Conservation (phyloP, 192 early-diverging fungal species). For the Umbelopsis sp. region DNA sequence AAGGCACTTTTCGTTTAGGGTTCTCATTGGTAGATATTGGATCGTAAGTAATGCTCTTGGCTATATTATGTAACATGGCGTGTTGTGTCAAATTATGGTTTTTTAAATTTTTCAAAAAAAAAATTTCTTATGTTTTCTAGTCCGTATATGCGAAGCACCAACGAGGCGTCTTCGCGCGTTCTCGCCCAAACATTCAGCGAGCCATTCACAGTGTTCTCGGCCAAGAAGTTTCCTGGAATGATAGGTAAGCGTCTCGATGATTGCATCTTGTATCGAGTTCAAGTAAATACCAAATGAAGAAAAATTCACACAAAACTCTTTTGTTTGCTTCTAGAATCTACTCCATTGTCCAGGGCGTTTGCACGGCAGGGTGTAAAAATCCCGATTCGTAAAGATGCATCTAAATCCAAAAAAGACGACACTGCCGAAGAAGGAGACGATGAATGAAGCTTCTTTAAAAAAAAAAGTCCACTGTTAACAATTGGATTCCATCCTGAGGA, state of each 20-base stretch:
- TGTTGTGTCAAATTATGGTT: not conserved
- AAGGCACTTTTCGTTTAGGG: constrained; percentile 70
- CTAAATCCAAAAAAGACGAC: constrained; percentile 1
- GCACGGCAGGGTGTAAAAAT: constrained; percentile 25
- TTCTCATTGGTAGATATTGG: constrained; percentile 70
- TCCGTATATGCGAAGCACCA: not conserved
- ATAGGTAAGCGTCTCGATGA: not conserved
- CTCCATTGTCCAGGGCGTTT: constrained; percentile 19
- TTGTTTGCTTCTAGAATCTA: constrained; percentile 11
- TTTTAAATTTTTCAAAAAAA: no score
- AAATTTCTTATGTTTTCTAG: not conserved
- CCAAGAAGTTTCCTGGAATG: constrained; percentile 14
- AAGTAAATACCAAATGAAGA: not conserved
- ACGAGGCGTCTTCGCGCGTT: not conserved
- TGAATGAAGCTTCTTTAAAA: not conserved
- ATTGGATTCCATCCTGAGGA: not conserved
- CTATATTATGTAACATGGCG: not conserved
- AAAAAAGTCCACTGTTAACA: no score
- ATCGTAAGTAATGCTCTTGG: constrained; percentile 46
- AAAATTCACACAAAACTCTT: not conserved
- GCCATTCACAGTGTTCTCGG: constrained; percentile 12
- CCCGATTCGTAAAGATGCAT: constrained; percentile 21
- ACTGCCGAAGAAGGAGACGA: constrained; percentile 5
- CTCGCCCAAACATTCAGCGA: constrained; percentile 10
- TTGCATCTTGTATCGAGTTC: no score